Percentiles rank a stretch among this genome's conserved stretches.
These are phyloP conservation scores for Ramicandelaber brevisporus DNA, from an alignment of 192 early-diverging fungal genomes.

Conservation along the genomic window DNA sequence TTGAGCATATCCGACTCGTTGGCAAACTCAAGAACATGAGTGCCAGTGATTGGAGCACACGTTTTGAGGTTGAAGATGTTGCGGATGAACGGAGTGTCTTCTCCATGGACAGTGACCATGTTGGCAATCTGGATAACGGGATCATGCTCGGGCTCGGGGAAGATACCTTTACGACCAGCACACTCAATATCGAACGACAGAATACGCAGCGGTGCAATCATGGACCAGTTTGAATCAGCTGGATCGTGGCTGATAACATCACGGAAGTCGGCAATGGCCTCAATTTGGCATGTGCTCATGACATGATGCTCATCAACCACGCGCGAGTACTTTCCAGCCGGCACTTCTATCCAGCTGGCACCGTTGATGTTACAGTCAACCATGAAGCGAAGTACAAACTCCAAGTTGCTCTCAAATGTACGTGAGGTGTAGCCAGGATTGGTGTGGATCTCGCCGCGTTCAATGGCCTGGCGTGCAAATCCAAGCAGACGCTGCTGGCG, in stretches of 20 bases:
- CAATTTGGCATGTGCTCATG: constrained; percentile 44
- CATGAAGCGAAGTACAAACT: constrained; percentile 79
- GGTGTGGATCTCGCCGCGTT: constrained; percentile 28
- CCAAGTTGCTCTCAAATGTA: constrained; percentile 74
- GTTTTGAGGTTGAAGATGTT: constrained; percentile 84
- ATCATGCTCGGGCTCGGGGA: constrained; percentile 76
- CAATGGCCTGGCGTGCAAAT: constrained; percentile 4
- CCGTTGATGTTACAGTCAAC: constrained; percentile 69
- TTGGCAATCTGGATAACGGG: constrained; percentile 96
- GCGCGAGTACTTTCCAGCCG: constrained; percentile 36
- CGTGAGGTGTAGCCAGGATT: constrained; percentile 21
- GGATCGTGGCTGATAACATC: constrained; percentile 63
- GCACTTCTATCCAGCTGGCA: constrained; percentile 80
- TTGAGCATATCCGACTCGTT: constrained; percentile 51
- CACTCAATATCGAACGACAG: constrained; percentile 98
- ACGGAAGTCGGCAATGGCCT: constrained; percentile 49
- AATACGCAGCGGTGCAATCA: constrained; percentile 80
- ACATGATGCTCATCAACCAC: not conserved
- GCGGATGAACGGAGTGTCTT: constrained; percentile 67
- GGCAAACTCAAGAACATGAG: constrained; percentile 57
- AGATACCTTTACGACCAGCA: constrained; percentile 80
- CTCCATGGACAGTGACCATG: constrained; percentile 75
- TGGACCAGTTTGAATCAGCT: constrained; percentile 63
- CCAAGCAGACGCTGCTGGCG: constrained; percentile 21
- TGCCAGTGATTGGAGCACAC: constrained; percentile 79